Evolutionary conservation across 2,329 filamentous ascomycete species (phyloP).

Genomic region (Lasiodiplodia theobromae): DNA sequence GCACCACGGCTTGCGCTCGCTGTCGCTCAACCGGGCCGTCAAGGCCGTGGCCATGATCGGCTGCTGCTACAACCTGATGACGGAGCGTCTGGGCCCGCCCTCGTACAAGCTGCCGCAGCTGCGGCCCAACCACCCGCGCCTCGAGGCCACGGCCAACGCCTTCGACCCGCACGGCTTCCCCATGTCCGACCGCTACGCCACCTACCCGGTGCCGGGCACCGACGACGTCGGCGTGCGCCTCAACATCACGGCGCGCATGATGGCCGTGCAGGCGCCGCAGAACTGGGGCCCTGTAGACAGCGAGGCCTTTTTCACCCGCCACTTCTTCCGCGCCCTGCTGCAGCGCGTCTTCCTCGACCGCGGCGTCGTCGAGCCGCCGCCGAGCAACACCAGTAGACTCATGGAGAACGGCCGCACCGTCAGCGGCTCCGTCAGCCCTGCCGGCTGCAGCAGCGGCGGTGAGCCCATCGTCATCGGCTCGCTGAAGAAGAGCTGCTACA

Average conservation of each 20-base stretch:
- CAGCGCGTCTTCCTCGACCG: constrained; percentile 92
- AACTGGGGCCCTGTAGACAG: constrained; percentile 89
- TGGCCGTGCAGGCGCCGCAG: constrained; percentile 93
- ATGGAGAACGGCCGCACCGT: constrained; percentile 39
- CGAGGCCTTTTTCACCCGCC: constrained; percentile 86
- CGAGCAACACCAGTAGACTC: constrained; percentile 38
- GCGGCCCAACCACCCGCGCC: constrained; percentile 75
- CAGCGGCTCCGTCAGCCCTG: constrained; percentile 74
- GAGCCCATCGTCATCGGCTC: constrained; percentile 88
- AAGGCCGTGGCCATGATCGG: constrained; percentile 94
- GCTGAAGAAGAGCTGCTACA: constrained; percentile 80
- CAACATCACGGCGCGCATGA: constrained; percentile 97
- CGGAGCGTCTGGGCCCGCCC: constrained; percentile 84
- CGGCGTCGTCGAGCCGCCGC: constrained; percentile 72
- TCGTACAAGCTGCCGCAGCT: constrained; percentile 84
- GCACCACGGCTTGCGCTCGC: constrained; percentile 87
- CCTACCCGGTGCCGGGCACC: constrained; percentile 45
- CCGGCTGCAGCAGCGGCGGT: constrained; percentile 80
- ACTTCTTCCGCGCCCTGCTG: constrained; percentile 89
- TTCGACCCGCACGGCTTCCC: constrained; percentile 92
- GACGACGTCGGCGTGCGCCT: constrained; percentile 70
- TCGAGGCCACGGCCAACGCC: constrained; percentile 71
- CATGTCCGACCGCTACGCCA: constrained; percentile 76
- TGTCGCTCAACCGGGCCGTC: constrained; percentile 83
- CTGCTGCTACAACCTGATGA: constrained; percentile 97